Evolutionary conservation across 257 asterid genomes (phyloP).

Genomic region (Solanum paucissectum): DNA sequence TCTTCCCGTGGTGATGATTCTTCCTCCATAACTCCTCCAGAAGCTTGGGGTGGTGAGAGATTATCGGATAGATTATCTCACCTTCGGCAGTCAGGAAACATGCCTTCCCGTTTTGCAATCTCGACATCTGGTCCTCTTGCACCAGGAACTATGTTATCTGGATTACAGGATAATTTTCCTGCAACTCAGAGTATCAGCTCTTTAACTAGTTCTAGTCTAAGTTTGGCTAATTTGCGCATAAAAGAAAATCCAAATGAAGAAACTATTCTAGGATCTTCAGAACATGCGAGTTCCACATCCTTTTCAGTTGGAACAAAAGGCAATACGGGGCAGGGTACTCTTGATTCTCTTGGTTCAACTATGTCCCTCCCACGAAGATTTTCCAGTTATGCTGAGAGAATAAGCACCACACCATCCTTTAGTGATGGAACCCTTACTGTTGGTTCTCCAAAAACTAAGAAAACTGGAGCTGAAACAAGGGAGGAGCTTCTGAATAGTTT

Average conservation of each 20-base stretch:
- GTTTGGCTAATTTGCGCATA: conserved; percentile 35
- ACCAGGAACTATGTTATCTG: conserved; percentile 50
- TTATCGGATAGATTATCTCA: conserved; percentile 56
- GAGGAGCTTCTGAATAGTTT: conserved; percentile 66
- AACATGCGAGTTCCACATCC: conserved; percentile 21
- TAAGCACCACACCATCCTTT: conserved; percentile 60
- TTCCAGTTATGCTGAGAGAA: conserved; percentile 93
- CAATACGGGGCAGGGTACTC: conserved; percentile 29
- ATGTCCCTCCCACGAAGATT: conserved; percentile 54
- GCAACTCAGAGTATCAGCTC: conserved; percentile 42
- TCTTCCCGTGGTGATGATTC: conserved; percentile 43
- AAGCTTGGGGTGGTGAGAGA: conserved; percentile 95
- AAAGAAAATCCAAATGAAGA: conserved; percentile 30
- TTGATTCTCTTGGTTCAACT: conserved; percentile 50
- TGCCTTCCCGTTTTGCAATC: conserved; percentile 60
- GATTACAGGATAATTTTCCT: conserved; percentile 45
- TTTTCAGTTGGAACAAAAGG: conserved; percentile 35
- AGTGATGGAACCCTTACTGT: conserved; percentile 43
- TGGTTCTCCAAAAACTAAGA: conserved; percentile 80
- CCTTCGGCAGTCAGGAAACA: conserved; percentile 50
- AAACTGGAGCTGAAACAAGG: conserved; percentile 83
- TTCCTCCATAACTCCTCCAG: conserved; percentile 80
- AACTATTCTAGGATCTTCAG: conserved; percentile 35
- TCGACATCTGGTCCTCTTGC: conserved; percentile 44
- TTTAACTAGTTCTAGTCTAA: conserved; percentile 36